Base-by-base conservation (phyloP, 2,329 filamentous ascomycete genomes). In the Clonostachys sp. region DNA sequence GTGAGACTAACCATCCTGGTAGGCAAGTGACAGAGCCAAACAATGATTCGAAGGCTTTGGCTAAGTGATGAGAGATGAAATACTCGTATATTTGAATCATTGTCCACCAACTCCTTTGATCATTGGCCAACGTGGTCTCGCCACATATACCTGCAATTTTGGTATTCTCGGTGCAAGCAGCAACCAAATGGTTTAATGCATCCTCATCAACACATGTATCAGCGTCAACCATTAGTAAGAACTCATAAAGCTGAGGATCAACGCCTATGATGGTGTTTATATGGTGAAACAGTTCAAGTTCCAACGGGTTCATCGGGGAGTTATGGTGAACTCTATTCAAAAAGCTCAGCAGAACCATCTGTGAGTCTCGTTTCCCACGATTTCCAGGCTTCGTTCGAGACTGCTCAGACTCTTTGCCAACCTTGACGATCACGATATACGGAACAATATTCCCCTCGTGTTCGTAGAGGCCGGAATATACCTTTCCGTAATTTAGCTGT, bases 1-100 rank as follows among this genome's bases (percentile, higher is more conserved):
- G n/a, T n/a, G 40, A 9, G 47, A 83, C 89, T 73, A 82, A 96
- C 92, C 94, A 99, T 80, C 94, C 94, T 54, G 94, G 94, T 74
- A 99, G 85, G 86, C 94, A 99, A 50, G 94, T 99, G 51, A 99
- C 94, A 66, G 89, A 95, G 62, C 91, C 94, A 62, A 99, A 99
- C 51, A 99, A 81, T 51, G 91, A 96, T 66, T 99, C 94, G 63
- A 99, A 99, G 52, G 94, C 90, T 74, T 99, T 99, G 46, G 94
- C 78, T 65, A 99, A 74, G 69, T 99, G 88, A 77, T 99, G 94
- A 33, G 94, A 97, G 62, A 99, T 99, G 67, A 91, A 99, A 75
- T 99, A 99, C 68, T 99, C 94, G 71, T 99, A 99, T 54, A 99
- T 94, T 67, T 99, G 94, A 61, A 99, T 99, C 94, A 99, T 99